These are phyloP conservation scores for Wickerhamomyces hampshirensis DNA, from an alignment of 805 yeast species.

Conservation along the genomic window DNA sequence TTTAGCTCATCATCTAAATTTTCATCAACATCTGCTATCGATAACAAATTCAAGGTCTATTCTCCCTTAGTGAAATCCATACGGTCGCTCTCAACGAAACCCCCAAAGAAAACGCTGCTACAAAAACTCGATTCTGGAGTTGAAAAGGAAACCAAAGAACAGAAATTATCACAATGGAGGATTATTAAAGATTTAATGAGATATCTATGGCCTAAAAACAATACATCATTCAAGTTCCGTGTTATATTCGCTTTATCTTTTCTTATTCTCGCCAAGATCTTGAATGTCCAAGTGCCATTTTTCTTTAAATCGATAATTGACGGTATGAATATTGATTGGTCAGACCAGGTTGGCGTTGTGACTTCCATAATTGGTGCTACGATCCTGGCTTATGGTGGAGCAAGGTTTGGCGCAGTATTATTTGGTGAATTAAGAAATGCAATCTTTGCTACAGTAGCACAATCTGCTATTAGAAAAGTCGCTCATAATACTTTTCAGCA, in stretches of 20 bases:
- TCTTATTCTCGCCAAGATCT: slow-evolving; percentile 72
- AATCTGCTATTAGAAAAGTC: slow-evolving; percentile 85
- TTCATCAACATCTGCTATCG: too few species aligned
- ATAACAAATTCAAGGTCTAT: too few species aligned
- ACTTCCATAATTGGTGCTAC: slow-evolving; percentile 62
- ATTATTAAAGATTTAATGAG: slow-evolving; percentile 61
- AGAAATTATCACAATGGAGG: slow-evolving; percentile 33
- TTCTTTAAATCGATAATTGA: slow-evolving; percentile 87
- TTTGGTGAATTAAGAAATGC: slow-evolving; percentile 96
- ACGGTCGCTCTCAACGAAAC: too few species aligned
- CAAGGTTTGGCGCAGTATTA: slow-evolving; percentile 89
- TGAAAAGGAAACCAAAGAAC: slow-evolving; percentile 1
- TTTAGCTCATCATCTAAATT: too few species aligned
- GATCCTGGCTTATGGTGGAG: slow-evolving; percentile 85
- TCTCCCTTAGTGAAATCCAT: too few species aligned
- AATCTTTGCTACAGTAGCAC: slow-evolving; percentile 92
- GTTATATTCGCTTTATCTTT: slow-evolving; percentile 73
- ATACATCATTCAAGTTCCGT: slow-evolving; percentile 60
- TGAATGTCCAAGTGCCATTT: slow-evolving; percentile 95
- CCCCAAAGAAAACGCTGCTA: too few species aligned
- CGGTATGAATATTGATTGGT: slow-evolving; percentile 90
- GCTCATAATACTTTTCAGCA: slow-evolving; percentile 86
- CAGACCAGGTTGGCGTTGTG: slow-evolving; percentile 53
- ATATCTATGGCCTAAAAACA: slow-evolving; percentile 79
- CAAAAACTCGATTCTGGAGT: too few species aligned